Conservation (phyloP, 257 asterid genomes). For the Nicotiana sylvestris region DNA sequence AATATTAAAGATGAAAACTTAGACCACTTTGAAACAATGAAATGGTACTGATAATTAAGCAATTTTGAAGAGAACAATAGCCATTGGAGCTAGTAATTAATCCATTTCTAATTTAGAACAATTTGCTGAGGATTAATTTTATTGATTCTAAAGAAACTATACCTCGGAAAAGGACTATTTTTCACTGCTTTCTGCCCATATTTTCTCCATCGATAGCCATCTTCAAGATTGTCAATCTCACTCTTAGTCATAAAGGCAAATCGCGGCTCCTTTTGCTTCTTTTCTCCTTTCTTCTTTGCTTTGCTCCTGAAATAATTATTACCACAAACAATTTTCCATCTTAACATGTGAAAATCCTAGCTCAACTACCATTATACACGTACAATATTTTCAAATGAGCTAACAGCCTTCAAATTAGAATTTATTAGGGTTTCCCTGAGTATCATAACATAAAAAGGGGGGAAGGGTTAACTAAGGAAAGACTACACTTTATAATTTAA, state of each 20-base stretch:
- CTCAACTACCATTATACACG: not conserved
- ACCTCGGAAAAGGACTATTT: conserved; percentile 88
- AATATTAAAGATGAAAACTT: not conserved
- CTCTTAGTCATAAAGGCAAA: conserved; percentile 81
- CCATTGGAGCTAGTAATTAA: not conserved
- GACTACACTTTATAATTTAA: not conserved
- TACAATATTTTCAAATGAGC: not conserved
- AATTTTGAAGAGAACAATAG: not conserved
- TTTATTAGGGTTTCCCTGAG: not conserved
- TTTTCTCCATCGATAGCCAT: conserved; percentile 88
- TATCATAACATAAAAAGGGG: not conserved
- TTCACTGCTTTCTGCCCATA: conserved; percentile 88
- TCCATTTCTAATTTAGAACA: not conserved
- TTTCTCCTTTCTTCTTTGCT: conserved; percentile 47
- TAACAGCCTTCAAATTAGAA: not conserved
- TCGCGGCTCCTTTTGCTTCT: conserved; percentile 48
- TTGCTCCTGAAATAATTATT: conserved; percentile 25
- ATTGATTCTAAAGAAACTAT: not conserved
- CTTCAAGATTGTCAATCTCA: conserved; percentile 75
- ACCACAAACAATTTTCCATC: not conserved
- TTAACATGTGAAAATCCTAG: not conserved
- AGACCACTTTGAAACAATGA: not conserved
- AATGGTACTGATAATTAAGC: not conserved
- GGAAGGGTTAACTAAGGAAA: not conserved
- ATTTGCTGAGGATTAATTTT: too few species aligned